A percentile compares a stretch with the other conserved stretches of the same genome.
These are phyloP conservation scores for Boletus patriciae DNA, from an alignment of 768 basidiomycete genomes.

Conservation along the genomic window DNA sequence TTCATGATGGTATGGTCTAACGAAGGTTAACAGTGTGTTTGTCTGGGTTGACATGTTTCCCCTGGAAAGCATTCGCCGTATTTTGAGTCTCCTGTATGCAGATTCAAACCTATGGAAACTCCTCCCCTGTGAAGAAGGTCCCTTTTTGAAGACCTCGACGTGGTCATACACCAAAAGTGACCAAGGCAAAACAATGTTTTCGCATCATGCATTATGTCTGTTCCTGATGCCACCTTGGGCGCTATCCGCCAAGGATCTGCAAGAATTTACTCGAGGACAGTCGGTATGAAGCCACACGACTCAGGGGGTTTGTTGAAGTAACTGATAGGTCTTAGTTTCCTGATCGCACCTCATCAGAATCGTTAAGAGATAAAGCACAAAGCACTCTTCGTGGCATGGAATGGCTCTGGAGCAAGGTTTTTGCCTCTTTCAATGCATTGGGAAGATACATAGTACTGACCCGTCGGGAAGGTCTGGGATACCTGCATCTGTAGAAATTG, in stretches of 20 bases:
- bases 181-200: conserved; percentile 11
- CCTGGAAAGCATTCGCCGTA: conserved; percentile 48
- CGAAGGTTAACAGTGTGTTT: conserved; percentile 36
- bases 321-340: conserved; percentile 20
- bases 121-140: conserved; percentile 20
- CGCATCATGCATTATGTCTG: conserved; percentile 26
- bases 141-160: conserved; percentile 25
- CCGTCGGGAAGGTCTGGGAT: conserved; percentile 38
- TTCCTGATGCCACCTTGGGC: conserved; percentile 44
- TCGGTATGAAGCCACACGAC: conserved; percentile 14
- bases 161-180: conserved; percentile 27
- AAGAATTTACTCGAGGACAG: conserved; percentile 31
- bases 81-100: conserved; percentile 36
- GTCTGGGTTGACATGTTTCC: conserved; percentile 54
- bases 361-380: background rate
- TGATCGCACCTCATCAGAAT: conserved; percentile 9
- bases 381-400: conserved; percentile 38
- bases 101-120: conserved; percentile 34
- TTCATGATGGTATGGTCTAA: conserved; percentile 2
- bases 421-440: background rate
- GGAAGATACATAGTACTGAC: conserved; percentile 5
- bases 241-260: conserved; percentile 34
- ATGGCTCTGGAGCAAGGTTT: conserved; percentile 57
- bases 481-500: conserved; percentile 36
- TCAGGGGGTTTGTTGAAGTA: background rate